Conservation (phyloP, 1,284 basidiomycete genomes). For the Pseudozyma tsukubaensis region DNA sequence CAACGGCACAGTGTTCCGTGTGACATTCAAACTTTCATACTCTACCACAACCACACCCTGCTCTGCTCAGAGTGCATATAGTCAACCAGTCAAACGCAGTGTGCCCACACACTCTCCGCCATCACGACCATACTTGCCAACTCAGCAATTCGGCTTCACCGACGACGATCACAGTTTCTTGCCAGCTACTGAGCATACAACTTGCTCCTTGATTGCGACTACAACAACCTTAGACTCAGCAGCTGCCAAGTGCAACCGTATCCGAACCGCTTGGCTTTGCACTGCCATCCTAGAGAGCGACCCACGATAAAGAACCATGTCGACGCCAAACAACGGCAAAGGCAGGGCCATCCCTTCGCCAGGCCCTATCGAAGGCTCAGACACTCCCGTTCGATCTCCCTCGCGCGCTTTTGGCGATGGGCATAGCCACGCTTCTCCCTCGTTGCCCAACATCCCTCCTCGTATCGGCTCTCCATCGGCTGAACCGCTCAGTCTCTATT, state of each 20-base stretch:
- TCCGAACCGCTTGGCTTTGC: not conserved
- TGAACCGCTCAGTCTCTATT: constrained; percentile 36
- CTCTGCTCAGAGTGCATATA: too few relatives aligned
- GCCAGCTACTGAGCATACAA: not conserved
- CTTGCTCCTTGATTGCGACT: not conserved
- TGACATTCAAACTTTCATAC: too few relatives aligned
- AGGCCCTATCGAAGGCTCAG: constrained; percentile 3
- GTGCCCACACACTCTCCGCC: too few relatives aligned
- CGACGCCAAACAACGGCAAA: constrained; percentile 41
- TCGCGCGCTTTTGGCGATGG: constrained; percentile 31
- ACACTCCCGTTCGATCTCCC: constrained; percentile 42
- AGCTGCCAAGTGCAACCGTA: not conserved
- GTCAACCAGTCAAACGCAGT: too few relatives aligned
- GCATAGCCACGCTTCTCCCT: constrained; percentile 35
- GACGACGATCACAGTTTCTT: too few relatives aligned
- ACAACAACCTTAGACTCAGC: too few relatives aligned
- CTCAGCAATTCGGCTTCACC: too few relatives aligned
- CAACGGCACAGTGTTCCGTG: too few relatives aligned
- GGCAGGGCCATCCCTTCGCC: constrained; percentile 32
- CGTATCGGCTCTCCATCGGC: constrained; percentile 50
- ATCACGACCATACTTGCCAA: too few relatives aligned
- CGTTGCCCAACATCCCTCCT: constrained; percentile 55
- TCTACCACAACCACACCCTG: too few relatives aligned
- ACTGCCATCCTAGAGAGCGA: too few relatives aligned
- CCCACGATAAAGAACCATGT: constrained; percentile 16